Percentiles rank a stretch among this genome's conserved stretches.
phyloP scores from a whole-genome alignment of 2,329 filamentous ascomycete species.

The Aspergillus fischeri region DNA sequence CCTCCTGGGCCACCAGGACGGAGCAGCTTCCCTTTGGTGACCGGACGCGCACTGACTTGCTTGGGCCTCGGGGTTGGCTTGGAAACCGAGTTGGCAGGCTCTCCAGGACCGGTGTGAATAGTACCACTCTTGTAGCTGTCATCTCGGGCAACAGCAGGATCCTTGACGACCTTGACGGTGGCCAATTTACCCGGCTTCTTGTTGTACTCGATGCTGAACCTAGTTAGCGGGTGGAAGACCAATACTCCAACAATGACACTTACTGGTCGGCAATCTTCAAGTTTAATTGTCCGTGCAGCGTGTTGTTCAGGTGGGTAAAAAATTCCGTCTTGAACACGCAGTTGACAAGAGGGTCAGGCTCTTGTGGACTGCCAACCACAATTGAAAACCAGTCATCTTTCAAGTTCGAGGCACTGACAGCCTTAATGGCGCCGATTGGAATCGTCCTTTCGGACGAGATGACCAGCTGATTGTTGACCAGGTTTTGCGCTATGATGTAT shows the following conservation, averaged over 20 bases:
- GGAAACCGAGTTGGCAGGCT: constrained; percentile 77
- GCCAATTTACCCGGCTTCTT: constrained; percentile 96
- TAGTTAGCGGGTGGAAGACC: constrained; percentile 6
- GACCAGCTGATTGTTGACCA: constrained; percentile 76
- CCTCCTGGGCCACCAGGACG: constrained; percentile 83
- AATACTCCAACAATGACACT: constrained; percentile 18
- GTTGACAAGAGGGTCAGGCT: constrained; percentile 87
- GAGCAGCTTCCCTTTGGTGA: constrained; percentile 89
- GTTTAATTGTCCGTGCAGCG: constrained; percentile 74
- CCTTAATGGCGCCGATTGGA: constrained; percentile 83
- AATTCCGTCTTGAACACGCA: constrained; percentile 97
- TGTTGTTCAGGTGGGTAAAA: constrained; percentile 82
- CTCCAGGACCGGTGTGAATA: constrained; percentile 80
- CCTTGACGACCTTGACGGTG: constrained; percentile 83
- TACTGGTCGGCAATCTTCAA: constrained; percentile 72
- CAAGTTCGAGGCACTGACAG: constrained; percentile 71
- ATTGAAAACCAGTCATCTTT: constrained; percentile 98
- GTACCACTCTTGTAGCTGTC: constrained; percentile 93
- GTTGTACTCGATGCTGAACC: constrained; percentile 73
- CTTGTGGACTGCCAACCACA: constrained; percentile 81
- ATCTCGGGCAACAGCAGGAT: constrained; percentile 65
- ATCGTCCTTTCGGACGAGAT: constrained; percentile 79
- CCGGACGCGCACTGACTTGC: constrained; percentile 79
- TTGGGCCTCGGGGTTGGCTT: constrained; percentile 83
- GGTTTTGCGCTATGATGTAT: constrained; percentile 79